Conservation (phyloP, 148 eudicot genomes). For the Rheum nobile region DNA sequence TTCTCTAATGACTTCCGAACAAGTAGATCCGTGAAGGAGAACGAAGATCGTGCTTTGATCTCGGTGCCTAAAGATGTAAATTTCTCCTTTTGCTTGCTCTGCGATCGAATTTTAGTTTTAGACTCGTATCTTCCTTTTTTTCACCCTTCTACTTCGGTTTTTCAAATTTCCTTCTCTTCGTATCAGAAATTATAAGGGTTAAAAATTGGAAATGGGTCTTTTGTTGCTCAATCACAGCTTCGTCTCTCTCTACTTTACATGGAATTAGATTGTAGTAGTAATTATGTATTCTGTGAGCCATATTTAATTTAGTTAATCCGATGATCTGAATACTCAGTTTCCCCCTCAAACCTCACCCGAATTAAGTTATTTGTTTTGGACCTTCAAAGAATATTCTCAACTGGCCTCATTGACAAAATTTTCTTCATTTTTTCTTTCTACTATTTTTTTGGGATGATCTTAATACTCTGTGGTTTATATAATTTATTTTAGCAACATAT, state of each 20-base stretch:
- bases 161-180: neutral
- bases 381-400: constrained; percentile 2
- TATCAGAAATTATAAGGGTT: neutral
- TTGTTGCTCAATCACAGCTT: neutral
- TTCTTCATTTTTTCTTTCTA: neutral
- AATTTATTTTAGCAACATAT: neutral
- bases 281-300: neutral
- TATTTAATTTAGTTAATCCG: constrained; percentile 1
- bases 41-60: neutral
- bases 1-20: neutral
- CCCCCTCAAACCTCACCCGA: neutral
- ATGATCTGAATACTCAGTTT: constrained; percentile 5
- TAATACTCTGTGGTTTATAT: neutral
- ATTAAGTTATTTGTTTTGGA: neutral
- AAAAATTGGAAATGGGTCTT: neutral
- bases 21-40: neutral
- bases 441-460: neutral
- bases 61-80: neutral
- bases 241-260: neutral
- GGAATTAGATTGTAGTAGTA: neutral
- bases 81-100: neutral
- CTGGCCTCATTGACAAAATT: neutral
- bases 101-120: neutral
- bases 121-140: neutral
- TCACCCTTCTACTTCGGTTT: neutral